These are phyloP conservation scores for Pichia californica DNA, from an alignment of 805 yeast genomes.

Conservation along the genomic window DNA sequence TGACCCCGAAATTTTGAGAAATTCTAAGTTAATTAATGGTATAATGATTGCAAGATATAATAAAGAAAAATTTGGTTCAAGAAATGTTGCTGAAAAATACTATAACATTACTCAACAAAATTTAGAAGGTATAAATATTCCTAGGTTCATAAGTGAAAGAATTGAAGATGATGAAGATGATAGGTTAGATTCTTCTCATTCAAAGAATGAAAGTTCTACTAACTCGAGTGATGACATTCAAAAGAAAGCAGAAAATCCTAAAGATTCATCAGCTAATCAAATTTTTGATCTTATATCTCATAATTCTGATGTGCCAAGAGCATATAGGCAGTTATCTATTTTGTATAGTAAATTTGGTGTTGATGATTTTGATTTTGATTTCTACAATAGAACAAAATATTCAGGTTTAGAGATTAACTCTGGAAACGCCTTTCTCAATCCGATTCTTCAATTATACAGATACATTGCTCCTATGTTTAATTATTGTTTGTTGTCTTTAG, in stretches of 20 bases:
- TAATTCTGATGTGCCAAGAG: constrained; percentile 54
- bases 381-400: constrained; percentile 64
- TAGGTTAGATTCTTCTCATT: constrained; percentile 12
- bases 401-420: constrained; percentile 90
- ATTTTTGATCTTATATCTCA: constrained; percentile 28
- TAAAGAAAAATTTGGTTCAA: constrained; percentile 46
- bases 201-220: neutral
- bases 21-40: constrained; percentile 31
- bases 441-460: constrained; percentile 73
- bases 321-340: constrained; percentile 68
- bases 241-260: constrained; percentile 1
- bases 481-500: constrained; percentile 48
- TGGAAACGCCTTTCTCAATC: constrained; percentile 70
- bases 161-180: constrained; percentile 28
- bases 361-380: constrained; percentile 85
- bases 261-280: constrained; percentile 6
- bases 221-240: constrained; percentile 14
- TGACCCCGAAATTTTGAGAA: constrained; percentile 41
- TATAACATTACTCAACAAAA: constrained; percentile 30
- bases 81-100: constrained; percentile 44
- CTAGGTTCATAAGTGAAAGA: constrained; percentile 59
- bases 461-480: constrained; percentile 72
- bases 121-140: constrained; percentile 25
- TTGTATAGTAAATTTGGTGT: constrained; percentile 87
- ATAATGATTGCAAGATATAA: constrained; percentile 46